phyloP scores from a whole-genome alignment of 768 basidiomycete genomes.

The Amanita rubescens region DNA sequence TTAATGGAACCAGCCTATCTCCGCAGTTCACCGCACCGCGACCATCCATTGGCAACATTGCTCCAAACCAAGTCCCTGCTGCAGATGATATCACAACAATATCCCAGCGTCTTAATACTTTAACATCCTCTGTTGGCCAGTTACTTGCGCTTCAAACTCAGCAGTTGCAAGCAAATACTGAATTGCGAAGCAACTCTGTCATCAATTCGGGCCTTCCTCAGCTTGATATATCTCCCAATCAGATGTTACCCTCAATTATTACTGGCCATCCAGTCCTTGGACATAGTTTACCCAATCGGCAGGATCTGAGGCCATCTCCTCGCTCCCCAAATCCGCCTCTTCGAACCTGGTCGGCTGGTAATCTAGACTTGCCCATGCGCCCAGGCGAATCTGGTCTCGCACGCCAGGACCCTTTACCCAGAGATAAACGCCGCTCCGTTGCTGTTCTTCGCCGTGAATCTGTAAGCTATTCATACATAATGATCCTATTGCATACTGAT shows the following conservation, averaged over 20 bases:
- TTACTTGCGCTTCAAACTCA: slow-evolving; percentile 77
- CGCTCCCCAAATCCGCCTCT: slow-evolving; percentile 65
- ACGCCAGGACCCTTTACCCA: slow-evolving; percentile 33
- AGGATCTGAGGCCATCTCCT: slow-evolving; percentile 51
- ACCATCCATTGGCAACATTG: slow-evolving; percentile 60
- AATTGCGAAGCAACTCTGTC: slow-evolving; percentile 33
- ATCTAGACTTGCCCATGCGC: slow-evolving; percentile 64
- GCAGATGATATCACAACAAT: slow-evolving; percentile 69
- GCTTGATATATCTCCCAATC: slow-evolving; percentile 41
- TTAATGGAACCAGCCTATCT: slow-evolving; percentile 27
- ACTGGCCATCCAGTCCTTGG: slow-evolving; percentile 38
- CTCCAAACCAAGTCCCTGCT: slow-evolving; percentile 62
- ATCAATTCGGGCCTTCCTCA: slow-evolving; percentile 33
- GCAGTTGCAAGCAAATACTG: slow-evolving; percentile 43
- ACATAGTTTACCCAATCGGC: slow-evolving; percentile 59
- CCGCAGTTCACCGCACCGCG: slow-evolving; percentile 39
- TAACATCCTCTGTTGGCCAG: slow-evolving; percentile 82
- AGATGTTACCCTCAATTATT: slow-evolving; percentile 33
- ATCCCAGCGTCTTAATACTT: slow-evolving; percentile 67
- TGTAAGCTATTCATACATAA: slow-evolving; percentile 34
- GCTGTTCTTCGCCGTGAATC: slow-evolving; percentile 69
- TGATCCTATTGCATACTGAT: background rate
- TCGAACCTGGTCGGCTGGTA: slow-evolving; percentile 83
- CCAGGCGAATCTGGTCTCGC: slow-evolving; percentile 36
- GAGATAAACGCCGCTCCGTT: slow-evolving; percentile 75